Evolutionary conservation across 2,329 filamentous ascomycete genomes (phyloP).

Genomic region (Aspergillus japonicus): DNA sequence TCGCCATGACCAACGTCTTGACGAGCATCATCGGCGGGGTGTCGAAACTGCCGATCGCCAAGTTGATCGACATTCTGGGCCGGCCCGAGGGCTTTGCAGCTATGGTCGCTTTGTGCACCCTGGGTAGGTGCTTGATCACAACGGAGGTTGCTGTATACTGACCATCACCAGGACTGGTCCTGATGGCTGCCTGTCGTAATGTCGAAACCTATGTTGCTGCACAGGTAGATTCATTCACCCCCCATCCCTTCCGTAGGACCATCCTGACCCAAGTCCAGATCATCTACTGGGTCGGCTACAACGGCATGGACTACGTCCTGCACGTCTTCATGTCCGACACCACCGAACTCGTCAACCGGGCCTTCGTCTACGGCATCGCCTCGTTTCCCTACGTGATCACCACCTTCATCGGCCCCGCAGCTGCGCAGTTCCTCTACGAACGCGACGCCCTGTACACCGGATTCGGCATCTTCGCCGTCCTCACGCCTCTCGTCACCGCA

Average conservation of each 20-base stretch:
- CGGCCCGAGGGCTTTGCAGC: constrained; percentile 55
- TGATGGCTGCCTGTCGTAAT: constrained; percentile 62
- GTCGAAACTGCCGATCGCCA: constrained; percentile 59
- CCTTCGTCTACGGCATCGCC: constrained; percentile 58
- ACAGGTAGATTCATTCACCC: constrained; percentile 39
- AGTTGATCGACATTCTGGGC: constrained; percentile 63
- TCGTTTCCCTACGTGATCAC: constrained; percentile 62
- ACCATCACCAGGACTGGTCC: constrained; percentile 47
- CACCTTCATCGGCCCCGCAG: constrained; percentile 46
- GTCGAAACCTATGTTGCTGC: constrained; percentile 63
- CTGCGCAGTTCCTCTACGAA: constrained; percentile 52
- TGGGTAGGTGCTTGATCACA: background rate
- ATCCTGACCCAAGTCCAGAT: background rate
- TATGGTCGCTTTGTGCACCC: constrained; percentile 5
- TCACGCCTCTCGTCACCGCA: constrained; percentile 28
- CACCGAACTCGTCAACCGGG: constrained; percentile 58
- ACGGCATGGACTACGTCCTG: constrained; percentile 56
- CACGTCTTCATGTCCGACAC: constrained; percentile 63
- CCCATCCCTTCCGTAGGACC: no score
- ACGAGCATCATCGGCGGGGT: constrained; percentile 57
- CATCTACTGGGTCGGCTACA: constrained; percentile 54
- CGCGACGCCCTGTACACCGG: constrained; percentile 61
- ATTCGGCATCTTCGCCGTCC: constrained; percentile 61
- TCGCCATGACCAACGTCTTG: constrained; percentile 46
- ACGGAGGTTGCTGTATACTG: background rate